A percentile compares a stretch with the other conserved stretches of the same genome.
phyloP scores from a whole-genome alignment of 2,329 filamentous ascomycete genomes.

The Clonostachys chloroleuca region DNA sequence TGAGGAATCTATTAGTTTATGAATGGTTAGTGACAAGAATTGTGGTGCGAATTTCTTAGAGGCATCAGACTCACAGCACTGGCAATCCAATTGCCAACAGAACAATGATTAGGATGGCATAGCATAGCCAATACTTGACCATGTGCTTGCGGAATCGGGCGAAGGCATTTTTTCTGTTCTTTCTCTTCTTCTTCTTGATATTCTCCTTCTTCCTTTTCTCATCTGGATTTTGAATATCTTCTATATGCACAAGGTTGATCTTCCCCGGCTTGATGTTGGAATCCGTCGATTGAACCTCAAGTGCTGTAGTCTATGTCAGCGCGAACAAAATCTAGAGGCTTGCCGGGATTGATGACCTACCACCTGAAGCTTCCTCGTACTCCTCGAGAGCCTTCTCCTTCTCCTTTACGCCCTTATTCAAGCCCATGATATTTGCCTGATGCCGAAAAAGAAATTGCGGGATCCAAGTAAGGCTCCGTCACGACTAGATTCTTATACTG shows the following conservation, averaged over 20 bases:
- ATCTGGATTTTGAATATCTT: neutral
- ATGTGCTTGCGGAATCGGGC: slow-evolving; percentile 20
- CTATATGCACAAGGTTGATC: slow-evolving; percentile 1
- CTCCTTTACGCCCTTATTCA: too few species aligned
- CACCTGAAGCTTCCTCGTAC: too few species aligned
- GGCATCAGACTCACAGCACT: slow-evolving; percentile 23
- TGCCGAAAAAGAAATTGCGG: too few species aligned
- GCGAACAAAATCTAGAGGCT: neutral
- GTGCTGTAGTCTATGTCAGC: neutral
- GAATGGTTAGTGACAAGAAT: too few species aligned
- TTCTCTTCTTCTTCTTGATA: neutral
- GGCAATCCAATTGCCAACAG: slow-evolving; percentile 33
- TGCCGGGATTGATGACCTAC: too few species aligned
- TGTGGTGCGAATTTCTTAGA: neutral
- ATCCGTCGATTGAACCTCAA: neutral
- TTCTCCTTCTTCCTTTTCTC: neutral
- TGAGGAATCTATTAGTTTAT: slow-evolving; percentile 23
- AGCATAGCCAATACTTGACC: slow-evolving; percentile 28
- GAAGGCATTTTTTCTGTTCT: too few species aligned
- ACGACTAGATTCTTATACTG: too few species aligned
- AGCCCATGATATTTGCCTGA: too few species aligned
- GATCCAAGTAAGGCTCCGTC: too few species aligned
- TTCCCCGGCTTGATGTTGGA: neutral
- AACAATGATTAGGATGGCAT: slow-evolving; percentile 24
- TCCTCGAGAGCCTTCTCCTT: too few species aligned